phyloP scores from a whole-genome alignment of 805 yeast genomes.

The Saturnispora mendoncae region DNA sequence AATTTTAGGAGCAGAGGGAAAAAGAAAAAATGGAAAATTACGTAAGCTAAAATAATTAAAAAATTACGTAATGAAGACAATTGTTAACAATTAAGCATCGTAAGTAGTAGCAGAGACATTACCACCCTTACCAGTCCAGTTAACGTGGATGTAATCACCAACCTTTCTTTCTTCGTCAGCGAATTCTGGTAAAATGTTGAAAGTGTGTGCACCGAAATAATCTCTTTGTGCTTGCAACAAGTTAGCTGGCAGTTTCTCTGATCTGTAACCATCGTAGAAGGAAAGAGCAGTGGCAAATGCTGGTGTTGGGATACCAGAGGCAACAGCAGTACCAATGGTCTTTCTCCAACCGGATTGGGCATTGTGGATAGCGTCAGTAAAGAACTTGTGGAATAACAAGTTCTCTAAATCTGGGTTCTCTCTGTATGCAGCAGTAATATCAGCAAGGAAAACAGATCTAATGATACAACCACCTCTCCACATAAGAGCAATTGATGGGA shows the following conservation, averaged over 20 bases:
- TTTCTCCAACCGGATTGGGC: constrained; percentile 97
- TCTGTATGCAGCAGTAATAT: constrained; percentile 94
- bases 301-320: constrained; percentile 92
- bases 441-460: constrained; percentile 96
- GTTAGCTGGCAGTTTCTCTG: constrained; percentile 93
- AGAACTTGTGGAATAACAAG: constrained; percentile 92
- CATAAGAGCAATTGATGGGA: constrained; percentile 97
- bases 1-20: too few relatives aligned
- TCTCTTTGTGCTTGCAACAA: constrained; percentile 99
- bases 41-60: too few relatives aligned
- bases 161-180: constrained; percentile 71
- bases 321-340: constrained; percentile 67
- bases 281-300: constrained; percentile 95
- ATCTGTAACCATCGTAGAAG: constrained; percentile 98
- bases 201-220: constrained; percentile 99
- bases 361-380: constrained; percentile 80
- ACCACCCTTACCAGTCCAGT: constrained; percentile 99
- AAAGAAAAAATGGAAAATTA: too few relatives aligned
- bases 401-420: constrained; percentile 88
- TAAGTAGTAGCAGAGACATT: constrained; percentile 92
- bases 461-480: constrained; percentile 99
- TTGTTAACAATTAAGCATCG: constrained; percentile 69
- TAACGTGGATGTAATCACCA: constrained; percentile 81
- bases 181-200: constrained; percentile 83
- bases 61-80: too few relatives aligned